phyloP scores from a whole-genome alignment of 2,329 filamentous ascomycete species.

The Paraconiothyrium sp. region DNA sequence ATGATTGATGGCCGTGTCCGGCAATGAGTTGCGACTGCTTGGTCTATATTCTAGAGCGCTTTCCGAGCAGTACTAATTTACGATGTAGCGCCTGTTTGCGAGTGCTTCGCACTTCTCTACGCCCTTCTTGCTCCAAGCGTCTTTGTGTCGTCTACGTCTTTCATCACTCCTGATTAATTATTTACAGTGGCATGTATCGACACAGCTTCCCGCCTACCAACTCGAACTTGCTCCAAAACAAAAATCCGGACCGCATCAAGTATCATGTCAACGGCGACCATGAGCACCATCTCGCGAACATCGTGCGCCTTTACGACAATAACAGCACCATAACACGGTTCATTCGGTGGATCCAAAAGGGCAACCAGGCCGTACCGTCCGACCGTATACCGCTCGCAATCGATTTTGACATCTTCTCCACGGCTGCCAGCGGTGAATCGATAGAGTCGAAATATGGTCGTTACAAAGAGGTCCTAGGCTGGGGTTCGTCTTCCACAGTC shows the following conservation, averaged over 20 bases:
- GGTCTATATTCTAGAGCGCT: background rate
- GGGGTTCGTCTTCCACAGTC: constrained; percentile 96
- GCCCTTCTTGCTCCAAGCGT: background rate
- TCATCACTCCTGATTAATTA: too few species aligned
- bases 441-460: constrained; percentile 98
- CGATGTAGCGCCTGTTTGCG: background rate
- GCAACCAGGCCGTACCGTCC: constrained; percentile 76
- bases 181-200: background rate
- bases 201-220: background rate
- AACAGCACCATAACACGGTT: constrained; percentile 89
- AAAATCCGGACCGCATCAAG: constrained; percentile 6
- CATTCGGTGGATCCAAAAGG: constrained; percentile 82
- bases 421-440: constrained; percentile 77
- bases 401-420: constrained; percentile 89
- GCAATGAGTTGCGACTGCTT: background rate
- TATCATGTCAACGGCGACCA: constrained; percentile 71
- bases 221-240: background rate
- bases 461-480: constrained; percentile 95
- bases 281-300: constrained; percentile 87
- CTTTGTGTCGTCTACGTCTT: background rate
- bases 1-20: background rate
- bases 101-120: background rate
- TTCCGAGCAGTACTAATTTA: background rate
- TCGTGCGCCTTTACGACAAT: constrained; percentile 92
- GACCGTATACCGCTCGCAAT: constrained; percentile 93